Evolutionary conservation across 225 moss, liverwort and hornwort species (phyloP).

Genomic region (Marchantia paleacea): DNA sequence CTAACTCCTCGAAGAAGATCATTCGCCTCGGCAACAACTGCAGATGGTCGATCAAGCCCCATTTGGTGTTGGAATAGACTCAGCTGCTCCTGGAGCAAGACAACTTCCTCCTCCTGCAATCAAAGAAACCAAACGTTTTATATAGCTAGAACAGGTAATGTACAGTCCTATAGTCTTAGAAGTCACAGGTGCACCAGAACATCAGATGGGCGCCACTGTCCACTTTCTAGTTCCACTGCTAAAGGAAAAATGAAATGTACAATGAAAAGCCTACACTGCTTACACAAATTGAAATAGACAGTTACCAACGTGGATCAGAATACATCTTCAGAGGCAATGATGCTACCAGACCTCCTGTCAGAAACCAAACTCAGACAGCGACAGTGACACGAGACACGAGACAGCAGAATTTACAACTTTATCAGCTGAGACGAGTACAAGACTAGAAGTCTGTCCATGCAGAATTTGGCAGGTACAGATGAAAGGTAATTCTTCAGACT

Average conservation of each 20-base stretch:
- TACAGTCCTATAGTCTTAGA: not conserved
- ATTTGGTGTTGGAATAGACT: constrained; percentile 92
- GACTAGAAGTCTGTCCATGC: no score
- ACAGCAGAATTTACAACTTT: not conserved
- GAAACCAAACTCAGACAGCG: no score
- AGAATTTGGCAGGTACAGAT: no score
- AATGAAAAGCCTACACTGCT: not conserved
- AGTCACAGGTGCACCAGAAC: not conserved
- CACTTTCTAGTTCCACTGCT: not conserved
- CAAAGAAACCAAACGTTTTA: not conserved
- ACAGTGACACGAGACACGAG: not conserved
- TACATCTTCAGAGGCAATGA: not conserved
- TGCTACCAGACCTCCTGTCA: not conserved
- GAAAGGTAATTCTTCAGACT: no score
- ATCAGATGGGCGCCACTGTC: not conserved
- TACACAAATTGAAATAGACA: not conserved
- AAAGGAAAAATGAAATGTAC: not conserved
- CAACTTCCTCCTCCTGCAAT: constrained; percentile 95
- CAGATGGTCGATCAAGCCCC: constrained; percentile 64
- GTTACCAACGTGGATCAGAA: not conserved
- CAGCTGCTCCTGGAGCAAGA: constrained; percentile 87
- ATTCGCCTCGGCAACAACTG: constrained; percentile 21
- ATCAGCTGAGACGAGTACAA: no score
- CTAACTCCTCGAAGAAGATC: constrained; percentile 23
- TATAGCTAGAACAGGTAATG: not conserved